These are phyloP conservation scores for Dentipellis sp. DNA, from an alignment of 768 basidiomycete genomes.

Conservation along the genomic window DNA sequence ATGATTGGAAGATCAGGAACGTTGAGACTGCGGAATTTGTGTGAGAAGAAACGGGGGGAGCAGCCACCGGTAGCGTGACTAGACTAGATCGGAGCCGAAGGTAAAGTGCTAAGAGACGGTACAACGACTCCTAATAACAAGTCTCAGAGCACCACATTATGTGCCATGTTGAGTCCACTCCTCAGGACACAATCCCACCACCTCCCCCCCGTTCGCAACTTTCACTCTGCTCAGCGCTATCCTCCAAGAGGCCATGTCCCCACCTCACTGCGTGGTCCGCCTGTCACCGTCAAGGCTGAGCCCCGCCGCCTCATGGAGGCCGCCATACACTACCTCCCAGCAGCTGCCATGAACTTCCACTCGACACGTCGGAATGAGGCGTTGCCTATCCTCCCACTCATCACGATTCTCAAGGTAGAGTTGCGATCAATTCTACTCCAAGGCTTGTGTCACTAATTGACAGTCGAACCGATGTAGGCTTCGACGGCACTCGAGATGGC, in stretches of 20 bases:
- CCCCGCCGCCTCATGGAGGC: neutral
- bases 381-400: conserved; percentile 39
- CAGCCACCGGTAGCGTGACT: neutral
- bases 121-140: too few species aligned
- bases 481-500: conserved; percentile 67
- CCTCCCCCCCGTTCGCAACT: neutral
- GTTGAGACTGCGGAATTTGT: neutral
- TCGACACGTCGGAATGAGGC: conserved; percentile 27
- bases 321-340: neutral
- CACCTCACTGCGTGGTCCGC: neutral
- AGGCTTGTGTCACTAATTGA: conserved; percentile 8
- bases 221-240: neutral
- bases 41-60: neutral
- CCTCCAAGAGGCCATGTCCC: neutral
- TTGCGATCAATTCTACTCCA: neutral
- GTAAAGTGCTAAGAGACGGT: neutral
- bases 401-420: conserved; percentile 59
- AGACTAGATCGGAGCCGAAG: neutral
- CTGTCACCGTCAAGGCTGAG: neutral
- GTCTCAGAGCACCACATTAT: neutral
- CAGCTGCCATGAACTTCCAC: conserved; percentile 27
- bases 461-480: conserved; percentile 32
- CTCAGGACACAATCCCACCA: neutral
- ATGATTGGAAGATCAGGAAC: neutral
- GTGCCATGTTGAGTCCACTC: neutral